Conservation (phyloP, 441 rosid species). For the Pelargonium fulgidum region DNA sequence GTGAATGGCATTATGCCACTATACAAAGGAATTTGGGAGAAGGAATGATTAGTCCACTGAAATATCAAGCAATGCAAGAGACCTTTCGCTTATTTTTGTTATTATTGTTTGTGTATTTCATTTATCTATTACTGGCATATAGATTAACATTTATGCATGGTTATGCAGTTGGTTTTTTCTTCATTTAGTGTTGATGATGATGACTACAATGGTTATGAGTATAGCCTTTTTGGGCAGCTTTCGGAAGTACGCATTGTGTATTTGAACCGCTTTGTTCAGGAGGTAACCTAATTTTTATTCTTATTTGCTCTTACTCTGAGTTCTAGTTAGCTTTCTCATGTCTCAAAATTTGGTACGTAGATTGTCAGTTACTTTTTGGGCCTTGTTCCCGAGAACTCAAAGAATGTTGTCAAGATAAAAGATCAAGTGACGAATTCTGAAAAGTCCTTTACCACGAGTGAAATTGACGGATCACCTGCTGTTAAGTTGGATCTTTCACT, state of each 20-base stretch:
- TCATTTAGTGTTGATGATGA: constrained; percentile 82
- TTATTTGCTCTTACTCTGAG: constrained; percentile 11
- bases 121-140: not conserved
- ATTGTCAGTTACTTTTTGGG: constrained; percentile 82
- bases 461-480: constrained; percentile 96
- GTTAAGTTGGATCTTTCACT: constrained; percentile 87
- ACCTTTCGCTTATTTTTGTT: not conserved
- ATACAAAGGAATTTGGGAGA: not conserved
- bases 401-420: constrained; percentile 61
- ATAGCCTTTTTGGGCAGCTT: constrained; percentile 81
- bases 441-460: constrained; percentile 82
- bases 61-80: not conserved
- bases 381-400: constrained; percentile 71
- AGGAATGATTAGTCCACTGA: not conserved
- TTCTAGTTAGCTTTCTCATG: constrained; percentile 31
- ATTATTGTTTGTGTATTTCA: not conserved
- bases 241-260: constrained; percentile 97
- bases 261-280: constrained; percentile 95
- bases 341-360: constrained; percentile 40
- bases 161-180: constrained; percentile 71
- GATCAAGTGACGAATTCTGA: constrained; percentile 89
- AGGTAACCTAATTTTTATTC: constrained; percentile 47
- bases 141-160: constrained; percentile 5
- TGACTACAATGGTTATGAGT: constrained; percentile 88
- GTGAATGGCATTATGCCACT: not conserved